A percentile compares a stretch with the other conserved stretches of the same genome.
These are phyloP conservation scores for Boletus tylopilopsis DNA, from an alignment of 768 basidiomycete genomes.

Conservation along the genomic window DNA sequence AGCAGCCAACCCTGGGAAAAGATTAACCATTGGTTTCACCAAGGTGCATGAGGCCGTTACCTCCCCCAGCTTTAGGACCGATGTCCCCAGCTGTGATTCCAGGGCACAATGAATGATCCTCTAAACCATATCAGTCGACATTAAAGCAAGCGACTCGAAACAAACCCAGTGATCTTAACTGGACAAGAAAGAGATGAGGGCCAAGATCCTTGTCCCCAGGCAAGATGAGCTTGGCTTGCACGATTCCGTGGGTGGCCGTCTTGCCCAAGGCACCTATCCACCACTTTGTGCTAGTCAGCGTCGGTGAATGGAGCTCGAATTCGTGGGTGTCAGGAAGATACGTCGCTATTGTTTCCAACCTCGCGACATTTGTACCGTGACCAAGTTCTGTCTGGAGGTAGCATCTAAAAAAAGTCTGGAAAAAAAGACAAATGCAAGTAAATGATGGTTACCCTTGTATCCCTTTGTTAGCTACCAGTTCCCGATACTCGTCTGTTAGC, in stretches of 20 bases:
- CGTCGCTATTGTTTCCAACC: conserved; percentile 73
- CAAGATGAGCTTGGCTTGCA: conserved; percentile 71
- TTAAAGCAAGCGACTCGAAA: background rate
- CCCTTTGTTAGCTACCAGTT: conserved; percentile 47
- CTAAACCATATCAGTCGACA: conserved; percentile 30
- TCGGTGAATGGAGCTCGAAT: conserved; percentile 76
- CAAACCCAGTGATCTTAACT: conserved; percentile 59
- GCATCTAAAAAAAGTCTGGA: conserved; percentile 35
- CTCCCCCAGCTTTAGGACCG: conserved; percentile 34
- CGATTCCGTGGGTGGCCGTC: conserved; percentile 70
- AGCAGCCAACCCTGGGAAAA: conserved; percentile 43
- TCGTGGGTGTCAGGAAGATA: conserved; percentile 62
- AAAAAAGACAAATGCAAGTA: background rate
- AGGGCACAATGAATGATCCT: conserved; percentile 55
- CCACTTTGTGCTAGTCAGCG: conserved; percentile 75
- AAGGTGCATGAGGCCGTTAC: conserved; percentile 20
- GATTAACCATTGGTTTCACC: background rate
- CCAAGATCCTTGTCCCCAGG: conserved; percentile 59
- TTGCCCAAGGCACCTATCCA: conserved; percentile 75
- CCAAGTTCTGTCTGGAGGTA: conserved; percentile 79
- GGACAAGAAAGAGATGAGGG: conserved; percentile 74
- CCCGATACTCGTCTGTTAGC: conserved; percentile 50
- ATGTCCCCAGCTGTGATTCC: conserved; percentile 70
- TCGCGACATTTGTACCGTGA: conserved; percentile 68
- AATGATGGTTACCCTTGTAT: conserved; percentile 46